Conservation (phyloP, 177 flowering plant genomes). For the Telopea speciosissima region DNA sequence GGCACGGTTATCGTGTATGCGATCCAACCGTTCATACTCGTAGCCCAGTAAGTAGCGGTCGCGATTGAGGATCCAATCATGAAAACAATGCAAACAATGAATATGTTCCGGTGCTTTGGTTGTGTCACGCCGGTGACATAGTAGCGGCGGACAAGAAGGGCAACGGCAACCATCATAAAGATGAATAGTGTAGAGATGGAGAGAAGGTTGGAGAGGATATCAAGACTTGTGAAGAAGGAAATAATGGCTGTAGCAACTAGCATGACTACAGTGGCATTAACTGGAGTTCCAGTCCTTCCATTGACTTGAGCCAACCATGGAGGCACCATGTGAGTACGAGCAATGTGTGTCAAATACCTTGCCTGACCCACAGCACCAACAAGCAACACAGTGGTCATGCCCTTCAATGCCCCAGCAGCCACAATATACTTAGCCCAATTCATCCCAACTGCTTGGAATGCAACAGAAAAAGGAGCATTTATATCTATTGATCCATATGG, state of each 20-base stretch:
- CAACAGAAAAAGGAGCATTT: conserved; percentile 37
- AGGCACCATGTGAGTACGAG: conserved; percentile 51
- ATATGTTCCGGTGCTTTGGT: conserved; percentile 21
- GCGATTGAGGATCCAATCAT: conserved; percentile 34
- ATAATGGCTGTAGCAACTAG: conserved; percentile 30
- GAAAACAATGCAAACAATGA: conserved; percentile 20
- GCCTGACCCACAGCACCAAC: conserved; percentile 37
- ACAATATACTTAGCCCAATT: conserved; percentile 40
- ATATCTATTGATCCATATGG: conserved; percentile 19
- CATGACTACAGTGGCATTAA: conserved; percentile 51
- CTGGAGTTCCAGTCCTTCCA: conserved; percentile 41
- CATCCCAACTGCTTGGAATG: conserved; percentile 30
- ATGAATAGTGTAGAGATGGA: conserved; percentile 58
- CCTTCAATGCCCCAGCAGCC: conserved; percentile 35
- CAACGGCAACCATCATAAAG: conserved; percentile 46
- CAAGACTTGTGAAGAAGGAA: conserved; percentile 46
- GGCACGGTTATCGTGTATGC: conserved; percentile 29
- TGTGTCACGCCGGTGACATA: conserved; percentile 38
- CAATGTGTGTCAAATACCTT: conserved; percentile 46
- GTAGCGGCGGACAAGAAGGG: conserved; percentile 46
- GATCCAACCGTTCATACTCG: conserved; percentile 26
- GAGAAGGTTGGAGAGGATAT: conserved; percentile 40
- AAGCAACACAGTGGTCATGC: conserved; percentile 39
- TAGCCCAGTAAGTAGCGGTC: conserved; percentile 35
- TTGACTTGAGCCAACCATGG: conserved; percentile 42